phyloP scores from a whole-genome alignment of 2,329 filamentous ascomycete species.

The Fusarium luffae region DNA sequence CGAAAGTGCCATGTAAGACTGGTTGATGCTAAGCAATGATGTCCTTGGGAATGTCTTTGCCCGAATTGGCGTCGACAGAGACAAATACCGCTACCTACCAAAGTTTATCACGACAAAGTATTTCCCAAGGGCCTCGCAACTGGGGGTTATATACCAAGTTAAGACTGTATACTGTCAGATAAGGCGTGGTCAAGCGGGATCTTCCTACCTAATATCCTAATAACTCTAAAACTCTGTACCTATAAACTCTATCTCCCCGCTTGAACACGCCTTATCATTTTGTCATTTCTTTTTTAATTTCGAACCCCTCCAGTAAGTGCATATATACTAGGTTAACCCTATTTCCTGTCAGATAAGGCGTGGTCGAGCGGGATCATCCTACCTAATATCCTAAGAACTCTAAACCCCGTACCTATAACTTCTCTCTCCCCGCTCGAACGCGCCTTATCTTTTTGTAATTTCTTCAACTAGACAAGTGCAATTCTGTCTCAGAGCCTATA shows the following conservation, averaged over 20 bases:
- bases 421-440: not conserved
- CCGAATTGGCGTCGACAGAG: not conserved
- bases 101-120: not conserved
- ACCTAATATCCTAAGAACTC: not conserved
- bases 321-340: too few relatives aligned
- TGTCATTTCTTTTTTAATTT: too few relatives aligned
- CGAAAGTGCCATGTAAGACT: not conserved
- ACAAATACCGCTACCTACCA: not conserved
- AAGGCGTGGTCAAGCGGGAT: not conserved
- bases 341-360: too few relatives aligned
- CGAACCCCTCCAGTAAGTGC: too few relatives aligned
- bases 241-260: too few relatives aligned
- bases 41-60: not conserved
- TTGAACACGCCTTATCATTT: too few relatives aligned
- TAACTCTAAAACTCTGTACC: too few relatives aligned
- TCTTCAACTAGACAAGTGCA: not conserved
- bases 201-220: too few relatives aligned
- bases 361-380: not conserved
- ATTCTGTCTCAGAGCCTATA: too few relatives aligned
- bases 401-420: not conserved
- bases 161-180: not conserved
- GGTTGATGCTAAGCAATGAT: not conserved
- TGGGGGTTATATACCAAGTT: not conserved
- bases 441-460: not conserved
- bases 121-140: not conserved